Conservation (phyloP, 192 early-diverging fungal species). For the Coemansia furcata region DNA sequence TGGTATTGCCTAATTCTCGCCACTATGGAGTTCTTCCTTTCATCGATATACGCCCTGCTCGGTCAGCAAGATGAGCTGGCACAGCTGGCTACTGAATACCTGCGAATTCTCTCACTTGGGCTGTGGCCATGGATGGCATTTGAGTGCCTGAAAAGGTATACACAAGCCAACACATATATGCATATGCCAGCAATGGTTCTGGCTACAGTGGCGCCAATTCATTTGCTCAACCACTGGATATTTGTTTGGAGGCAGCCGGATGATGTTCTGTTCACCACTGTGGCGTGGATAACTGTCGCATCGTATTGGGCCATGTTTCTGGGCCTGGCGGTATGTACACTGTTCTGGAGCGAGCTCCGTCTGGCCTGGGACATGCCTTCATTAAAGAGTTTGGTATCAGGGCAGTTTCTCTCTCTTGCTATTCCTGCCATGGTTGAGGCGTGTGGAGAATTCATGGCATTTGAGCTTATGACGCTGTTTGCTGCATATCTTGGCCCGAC, state of each 20-base stretch:
- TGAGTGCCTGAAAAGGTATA: conserved; percentile 83
- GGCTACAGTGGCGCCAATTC: conserved; percentile 22
- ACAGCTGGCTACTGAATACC: conserved; percentile 64
- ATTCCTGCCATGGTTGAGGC: conserved; percentile 74
- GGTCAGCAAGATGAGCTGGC: conserved; percentile 78
- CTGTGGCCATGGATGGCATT: conserved; percentile 79
- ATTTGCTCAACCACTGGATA: conserved; percentile 70
- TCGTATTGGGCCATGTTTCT: conserved; percentile 77
- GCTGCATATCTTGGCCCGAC: conserved; percentile 56
- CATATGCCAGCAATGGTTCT: conserved; percentile 55
- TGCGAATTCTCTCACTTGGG: conserved; percentile 68
- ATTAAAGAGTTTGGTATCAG: conserved; percentile 48
- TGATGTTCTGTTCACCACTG: conserved; percentile 70
- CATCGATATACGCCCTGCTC: conserved; percentile 61
- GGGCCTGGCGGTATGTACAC: conserved; percentile 61
- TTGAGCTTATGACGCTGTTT: conserved; percentile 53
- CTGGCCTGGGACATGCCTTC: conserved; percentile 59
- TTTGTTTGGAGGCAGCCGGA: conserved; percentile 70
- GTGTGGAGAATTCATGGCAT: conserved; percentile 64
- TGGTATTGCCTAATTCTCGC: conserved; percentile 70
- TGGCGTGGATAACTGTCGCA: conserved; percentile 77
- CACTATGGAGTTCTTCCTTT: conserved; percentile 66
- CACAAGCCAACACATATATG: conserved; percentile 87
- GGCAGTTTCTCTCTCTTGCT: conserved; percentile 57
- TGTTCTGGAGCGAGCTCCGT: conserved; percentile 54